Conservation (phyloP, 2,329 filamentous ascomycete species). For the Nemania serpens region DNA sequence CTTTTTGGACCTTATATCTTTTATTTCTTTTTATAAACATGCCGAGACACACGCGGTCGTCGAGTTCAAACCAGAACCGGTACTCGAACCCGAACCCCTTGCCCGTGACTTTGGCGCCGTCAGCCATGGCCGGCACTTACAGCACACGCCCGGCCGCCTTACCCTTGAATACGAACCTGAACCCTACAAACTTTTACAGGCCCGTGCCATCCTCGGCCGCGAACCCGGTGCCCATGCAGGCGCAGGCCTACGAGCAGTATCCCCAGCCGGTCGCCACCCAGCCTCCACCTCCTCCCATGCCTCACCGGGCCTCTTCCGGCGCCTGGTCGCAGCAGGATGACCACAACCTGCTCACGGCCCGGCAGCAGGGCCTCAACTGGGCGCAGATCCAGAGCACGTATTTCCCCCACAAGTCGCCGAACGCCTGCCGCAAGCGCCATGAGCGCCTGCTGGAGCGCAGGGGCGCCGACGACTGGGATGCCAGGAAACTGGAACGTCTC, state of each 20-base stretch:
- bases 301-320: conserved; percentile 62
- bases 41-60: conserved; percentile 51
- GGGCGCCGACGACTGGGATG: conserved; percentile 79
- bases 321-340: conserved; percentile 79
- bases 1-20: neutral
- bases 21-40: conserved; percentile 42
- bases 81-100: conserved; percentile 43
- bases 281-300: conserved; percentile 39
- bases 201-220: conserved; percentile 42
- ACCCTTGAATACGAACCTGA: conserved; percentile 41
- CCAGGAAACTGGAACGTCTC: conserved; percentile 72
- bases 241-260: conserved; percentile 49
- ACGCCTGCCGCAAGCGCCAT: conserved; percentile 88
- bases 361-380: conserved; percentile 81
- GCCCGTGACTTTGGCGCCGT: conserved; percentile 47
- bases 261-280: conserved; percentile 43
- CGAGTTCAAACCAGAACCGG: conserved; percentile 45
- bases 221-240: conserved; percentile 42
- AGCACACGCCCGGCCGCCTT: conserved; percentile 48
- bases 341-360: conserved; percentile 70
- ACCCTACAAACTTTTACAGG: conserved; percentile 46
- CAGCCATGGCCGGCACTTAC: conserved; percentile 48
- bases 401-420: conserved; percentile 78
- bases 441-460: conserved; percentile 80
- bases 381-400: conserved; percentile 75